Conservation (phyloP, 2,329 filamentous ascomycete species). For the Aaosphaeria arxii region DNA sequence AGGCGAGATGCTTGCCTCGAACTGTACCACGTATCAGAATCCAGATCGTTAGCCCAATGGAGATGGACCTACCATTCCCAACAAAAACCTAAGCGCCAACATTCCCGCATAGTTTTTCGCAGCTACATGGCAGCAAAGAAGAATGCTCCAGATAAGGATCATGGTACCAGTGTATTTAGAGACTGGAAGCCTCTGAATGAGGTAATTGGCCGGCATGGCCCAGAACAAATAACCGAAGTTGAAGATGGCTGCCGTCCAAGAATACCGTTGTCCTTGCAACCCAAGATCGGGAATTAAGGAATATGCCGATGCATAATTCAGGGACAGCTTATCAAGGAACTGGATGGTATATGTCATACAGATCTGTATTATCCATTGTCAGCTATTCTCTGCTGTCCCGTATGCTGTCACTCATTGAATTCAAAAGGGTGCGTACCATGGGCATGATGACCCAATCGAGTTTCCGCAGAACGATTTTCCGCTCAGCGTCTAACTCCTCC, state of each 20-base stretch:
- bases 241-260: constrained; percentile 43
- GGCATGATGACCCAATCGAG: constrained; percentile 49
- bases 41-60: too few species aligned
- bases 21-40: constrained; percentile 2
- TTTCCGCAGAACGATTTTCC: constrained; percentile 41
- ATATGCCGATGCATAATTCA: constrained; percentile 42
- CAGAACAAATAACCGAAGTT: constrained; percentile 46
- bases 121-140: constrained; percentile 43
- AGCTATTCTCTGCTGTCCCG: too few species aligned
- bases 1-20: constrained; percentile 33
- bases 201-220: constrained; percentile 38
- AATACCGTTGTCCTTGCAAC: constrained; percentile 37
- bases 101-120: constrained; percentile 38
- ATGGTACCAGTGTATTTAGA: constrained; percentile 36
- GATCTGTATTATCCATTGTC: constrained; percentile 17
- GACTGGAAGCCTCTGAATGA: constrained; percentile 36
- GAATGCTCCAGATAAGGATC: constrained; percentile 44
- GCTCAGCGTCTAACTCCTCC: constrained; percentile 44
- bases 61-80: constrained; percentile 21
- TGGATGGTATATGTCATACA: constrained; percentile 46
- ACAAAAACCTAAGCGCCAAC: constrained; percentile 29
- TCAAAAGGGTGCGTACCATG: constrained; percentile 30
- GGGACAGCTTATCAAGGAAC: constrained; percentile 43
- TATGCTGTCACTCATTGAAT: not conserved
- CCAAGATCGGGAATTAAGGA: constrained; percentile 35